Conservation (phyloP, 345 rosid species). For the Moringa oleifera region DNA sequence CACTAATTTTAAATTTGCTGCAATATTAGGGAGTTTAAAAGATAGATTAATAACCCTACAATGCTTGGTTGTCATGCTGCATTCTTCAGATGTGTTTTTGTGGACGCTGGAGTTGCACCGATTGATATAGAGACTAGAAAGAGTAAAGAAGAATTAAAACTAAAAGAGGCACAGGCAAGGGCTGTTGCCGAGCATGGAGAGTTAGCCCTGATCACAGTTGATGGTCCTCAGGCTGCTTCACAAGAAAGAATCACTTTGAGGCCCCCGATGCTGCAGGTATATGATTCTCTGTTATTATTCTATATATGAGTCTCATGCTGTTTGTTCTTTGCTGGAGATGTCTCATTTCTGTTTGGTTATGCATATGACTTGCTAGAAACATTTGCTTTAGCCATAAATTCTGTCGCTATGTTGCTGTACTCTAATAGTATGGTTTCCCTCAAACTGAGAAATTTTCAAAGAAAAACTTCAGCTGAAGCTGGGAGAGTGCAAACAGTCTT, state of each 20-base stretch:
- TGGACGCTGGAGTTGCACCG: conserved; percentile 91
- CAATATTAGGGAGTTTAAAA: neutral
- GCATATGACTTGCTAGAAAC: too few relatives aligned
- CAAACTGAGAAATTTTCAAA: neutral
- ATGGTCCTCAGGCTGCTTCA: conserved; percentile 49
- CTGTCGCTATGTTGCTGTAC: too few relatives aligned
- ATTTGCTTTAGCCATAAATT: neutral
- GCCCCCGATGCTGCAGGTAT: conserved; percentile 96
- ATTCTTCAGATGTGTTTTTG: conserved; percentile 81
- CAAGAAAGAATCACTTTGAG: conserved; percentile 76
- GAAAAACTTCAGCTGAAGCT: neutral
- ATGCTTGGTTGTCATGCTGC: conserved; percentile 3
- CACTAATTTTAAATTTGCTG: neutral
- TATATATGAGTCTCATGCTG: neutral
- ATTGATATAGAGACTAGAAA: conserved; percentile 83
- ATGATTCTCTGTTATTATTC: conserved; percentile 18
- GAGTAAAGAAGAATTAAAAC: conserved; percentile 86
- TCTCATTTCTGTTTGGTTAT: neutral
- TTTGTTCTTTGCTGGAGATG: too few relatives aligned
- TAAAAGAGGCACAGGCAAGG: conserved; percentile 85
- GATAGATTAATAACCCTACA: neutral
- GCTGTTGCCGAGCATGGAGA: conserved; percentile 96
- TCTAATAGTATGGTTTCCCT: neutral
- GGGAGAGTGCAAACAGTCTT: neutral
- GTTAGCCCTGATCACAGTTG: conserved; percentile 84